Conservation (phyloP, 2,329 filamentous ascomycete species). For the Calonectria pauciramosa region DNA sequence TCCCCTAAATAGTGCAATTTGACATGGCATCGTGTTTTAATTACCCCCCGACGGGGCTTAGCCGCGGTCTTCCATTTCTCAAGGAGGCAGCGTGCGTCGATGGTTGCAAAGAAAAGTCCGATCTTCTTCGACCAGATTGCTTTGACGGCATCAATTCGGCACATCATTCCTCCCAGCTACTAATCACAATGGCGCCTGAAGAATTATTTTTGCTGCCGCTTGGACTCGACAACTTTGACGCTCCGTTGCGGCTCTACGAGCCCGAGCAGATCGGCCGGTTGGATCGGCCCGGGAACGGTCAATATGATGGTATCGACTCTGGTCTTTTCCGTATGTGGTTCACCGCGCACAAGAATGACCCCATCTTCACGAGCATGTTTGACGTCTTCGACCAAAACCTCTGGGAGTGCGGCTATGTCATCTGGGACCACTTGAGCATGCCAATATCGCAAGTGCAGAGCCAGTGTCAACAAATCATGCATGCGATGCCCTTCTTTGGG, state of each 20-base stretch:
- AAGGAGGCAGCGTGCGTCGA: not conserved
- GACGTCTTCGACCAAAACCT: not conserved
- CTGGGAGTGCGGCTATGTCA: not conserved
- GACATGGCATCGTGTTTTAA: not conserved
- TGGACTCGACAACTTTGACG: not conserved
- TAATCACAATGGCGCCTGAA: not conserved
- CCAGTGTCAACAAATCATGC: not conserved
- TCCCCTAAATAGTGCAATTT: too few relatives aligned
- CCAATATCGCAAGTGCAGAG: not conserved
- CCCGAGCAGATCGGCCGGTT: not conserved
- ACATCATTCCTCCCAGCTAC: not conserved
- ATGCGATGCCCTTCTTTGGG: not conserved
- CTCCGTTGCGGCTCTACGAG: not conserved
- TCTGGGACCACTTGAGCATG: not conserved
- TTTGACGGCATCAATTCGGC: not conserved
- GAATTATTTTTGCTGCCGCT: not conserved
- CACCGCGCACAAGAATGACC: not conserved
- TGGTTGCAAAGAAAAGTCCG: not conserved
- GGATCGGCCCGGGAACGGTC: not conserved
- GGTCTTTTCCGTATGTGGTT: not conserved
- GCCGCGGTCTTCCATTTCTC: not conserved
- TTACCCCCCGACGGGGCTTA: not conserved
- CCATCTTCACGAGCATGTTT: not conserved
- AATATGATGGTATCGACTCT: not conserved
- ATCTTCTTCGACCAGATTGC: not conserved